Conservation (phyloP, 768 basidiomycete genomes). For the Leucocoprinus leucothites region DNA sequence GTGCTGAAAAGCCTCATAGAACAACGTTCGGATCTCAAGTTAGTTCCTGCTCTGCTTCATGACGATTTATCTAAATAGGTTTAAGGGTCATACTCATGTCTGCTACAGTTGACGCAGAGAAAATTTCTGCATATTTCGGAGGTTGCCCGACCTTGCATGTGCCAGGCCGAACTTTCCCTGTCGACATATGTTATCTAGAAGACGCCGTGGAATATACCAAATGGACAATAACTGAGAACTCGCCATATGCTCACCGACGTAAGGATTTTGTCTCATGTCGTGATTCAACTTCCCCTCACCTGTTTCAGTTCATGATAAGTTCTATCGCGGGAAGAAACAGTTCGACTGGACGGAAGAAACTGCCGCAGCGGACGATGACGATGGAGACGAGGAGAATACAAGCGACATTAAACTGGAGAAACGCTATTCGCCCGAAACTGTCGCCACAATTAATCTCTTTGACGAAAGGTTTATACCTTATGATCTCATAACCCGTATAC, state of each 20-base stretch:
- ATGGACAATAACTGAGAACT: slow-evolving; percentile 78
- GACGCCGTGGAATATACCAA: slow-evolving; percentile 82
- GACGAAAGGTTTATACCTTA: slow-evolving; percentile 90
- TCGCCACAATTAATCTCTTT: slow-evolving; percentile 75
- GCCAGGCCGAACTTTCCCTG: slow-evolving; percentile 94
- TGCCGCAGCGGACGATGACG: slow-evolving; percentile 50
- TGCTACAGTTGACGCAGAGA: slow-evolving; percentile 90
- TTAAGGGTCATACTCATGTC: slow-evolving; percentile 91
- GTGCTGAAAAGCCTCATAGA: slow-evolving; percentile 82
- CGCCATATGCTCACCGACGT: slow-evolving; percentile 78
- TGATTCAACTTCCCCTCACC: slow-evolving; percentile 1
- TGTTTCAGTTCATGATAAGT: slow-evolving; percentile 56
- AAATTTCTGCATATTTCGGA: slow-evolving; percentile 88
- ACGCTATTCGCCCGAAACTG: slow-evolving; percentile 75
- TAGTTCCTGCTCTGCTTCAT: slow-evolving; percentile 16
- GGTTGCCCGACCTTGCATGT: slow-evolving; percentile 81
- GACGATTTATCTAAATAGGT: slow-evolving; percentile 5
- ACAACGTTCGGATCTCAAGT: slow-evolving; percentile 85
- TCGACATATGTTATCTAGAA: slow-evolving; percentile 81
- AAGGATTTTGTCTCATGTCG: slow-evolving; percentile 23
- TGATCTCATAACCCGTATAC: slow-evolving; percentile 79
- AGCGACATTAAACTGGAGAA: slow-evolving; percentile 58
- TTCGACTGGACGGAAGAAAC: slow-evolving; percentile 81
- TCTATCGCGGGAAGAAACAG: slow-evolving; percentile 55
- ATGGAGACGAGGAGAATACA: slow-evolving; percentile 53